Evolutionary conservation across 352 stramenopile species (phyloP), one percentile per base, ranked within the genome.

Genomic region (Aphanomyces cochlioides): DNA sequence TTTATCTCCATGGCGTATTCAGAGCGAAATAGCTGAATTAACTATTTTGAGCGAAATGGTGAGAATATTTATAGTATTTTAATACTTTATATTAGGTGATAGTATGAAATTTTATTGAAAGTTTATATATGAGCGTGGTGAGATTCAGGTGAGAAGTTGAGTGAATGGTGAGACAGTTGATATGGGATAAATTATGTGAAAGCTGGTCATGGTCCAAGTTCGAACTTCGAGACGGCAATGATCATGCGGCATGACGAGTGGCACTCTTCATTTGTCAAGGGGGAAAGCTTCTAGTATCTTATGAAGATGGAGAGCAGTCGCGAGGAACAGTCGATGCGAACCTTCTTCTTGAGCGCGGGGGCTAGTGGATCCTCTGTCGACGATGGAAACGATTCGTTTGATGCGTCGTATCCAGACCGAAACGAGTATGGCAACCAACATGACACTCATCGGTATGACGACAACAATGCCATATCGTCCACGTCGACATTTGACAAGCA

Each of bases 191-290:
- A 61, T 28, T 61, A 61, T 41, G 2, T 12, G 43, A 19, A 12
- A 40, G 54, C 54, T 61, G 54, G 54, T 61, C 54, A 28, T 41
- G 54, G 54, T 40, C 28, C 28, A 28, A 17, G 28, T 61, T 61
- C 54, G 54, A 61, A 61, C 54, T 61, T 61, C 54, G 54, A 17
- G 19, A 45, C 54, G 28, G 28, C 28, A 41, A 61, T 45, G 39
- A 61, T 61, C 54, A 61, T 61, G 43, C 54, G 54, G 54, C 54
- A 61, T 28, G 54, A 37, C 43, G 34, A 61, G 54, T 61, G 54
- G 54, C 54, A 61, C 54, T 61, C 54, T 61, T 61, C 54, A 61
- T 61, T 61, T 41, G 54, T 7, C 54, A 61, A 61, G 19, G 36
- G n/a, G n/a, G n/a, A 37, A 19, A 61, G 50, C 50, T 58, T 36